Evolutionary conservation across 1,284 basidiomycete species (phyloP), one percentile per base, ranked within the genome.

Genomic region (Paramarasmius palmivorus): DNA sequence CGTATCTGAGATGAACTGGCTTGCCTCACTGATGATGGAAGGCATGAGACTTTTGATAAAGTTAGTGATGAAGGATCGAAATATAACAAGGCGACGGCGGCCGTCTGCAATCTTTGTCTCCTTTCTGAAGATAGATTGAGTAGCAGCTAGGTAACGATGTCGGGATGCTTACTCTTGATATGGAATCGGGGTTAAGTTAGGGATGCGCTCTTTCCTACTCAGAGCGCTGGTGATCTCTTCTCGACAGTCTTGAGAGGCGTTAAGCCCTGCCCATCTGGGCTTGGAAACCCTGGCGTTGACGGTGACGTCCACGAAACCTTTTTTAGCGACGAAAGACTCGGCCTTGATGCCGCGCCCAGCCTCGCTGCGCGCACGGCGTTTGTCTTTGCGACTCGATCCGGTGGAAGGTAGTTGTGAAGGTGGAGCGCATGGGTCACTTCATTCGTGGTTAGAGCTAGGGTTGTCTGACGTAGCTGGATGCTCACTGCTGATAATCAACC

Each of bases 311-410:
- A 22, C 14, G 26, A 29, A 35, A 51, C 19, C 15, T 25, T 12
- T 6, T 4, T n/a, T n/a, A n/a, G n/a, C n/a, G n/a, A n/a, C n/a
- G n/a, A n/a, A n/a, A n/a, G n/a, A n/a, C n/a, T n/a, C n/a, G n/a
- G n/a, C n/a, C n/a, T n/a, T n/a, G n/a, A n/a, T n/a, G n/a, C 25
- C 20, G 14, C 15, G 2, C 19, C 3, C 20, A 3, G 17, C 4
- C 14, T 2, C 4, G 29, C 23, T 26, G 12, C 20, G 19, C 45
- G 32, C 2, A 49, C 22, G n/a, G 10, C 39, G 5, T 17, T 38
- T 20, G 6, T 14, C 58, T 29, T 32, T 20, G 42, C 3, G 2
- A 61, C 38, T 40, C n/a, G n/a, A n/a, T n/a, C n/a, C n/a, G n/a
- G n/a, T n/a, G n/a, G n/a, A n/a, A n/a, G n/a, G n/a, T n/a, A n/a